phyloP scores from a whole-genome alignment of 2,329 filamentous ascomycete species.

The Ceratocystis albifundus region DNA sequence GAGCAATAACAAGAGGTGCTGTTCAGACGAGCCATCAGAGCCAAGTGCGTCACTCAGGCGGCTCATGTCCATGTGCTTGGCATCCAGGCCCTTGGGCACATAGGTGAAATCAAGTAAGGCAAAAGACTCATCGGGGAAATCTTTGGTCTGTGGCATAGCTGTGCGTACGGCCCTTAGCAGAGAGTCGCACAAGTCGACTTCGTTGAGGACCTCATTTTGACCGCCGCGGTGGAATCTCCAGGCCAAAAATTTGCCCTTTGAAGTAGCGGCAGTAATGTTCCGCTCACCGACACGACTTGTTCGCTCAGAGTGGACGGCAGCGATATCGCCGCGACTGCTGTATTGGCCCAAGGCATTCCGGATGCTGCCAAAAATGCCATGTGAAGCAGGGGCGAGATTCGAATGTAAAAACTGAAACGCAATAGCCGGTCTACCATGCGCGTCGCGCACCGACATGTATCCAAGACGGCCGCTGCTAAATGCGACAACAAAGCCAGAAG shows the following conservation, averaged over 20 bases:
- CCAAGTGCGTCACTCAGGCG: constrained; percentile 41
- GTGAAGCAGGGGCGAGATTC: constrained; percentile 42
- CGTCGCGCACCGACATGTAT: constrained; percentile 74
- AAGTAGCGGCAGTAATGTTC: constrained; percentile 68
- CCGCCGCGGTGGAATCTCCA: constrained; percentile 88
- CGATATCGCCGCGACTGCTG: constrained; percentile 63
- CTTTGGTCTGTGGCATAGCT: constrained; percentile 38
- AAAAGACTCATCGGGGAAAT: constrained; percentile 47
- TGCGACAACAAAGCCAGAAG: constrained; percentile 71
- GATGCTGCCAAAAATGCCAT: constrained; percentile 70
- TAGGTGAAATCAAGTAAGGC: constrained; percentile 73
- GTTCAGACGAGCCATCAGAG: constrained; percentile 41
- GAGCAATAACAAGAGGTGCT: constrained; percentile 51
- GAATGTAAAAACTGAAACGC: constrained; percentile 64
- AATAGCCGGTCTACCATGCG: constrained; percentile 73
- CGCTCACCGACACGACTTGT: constrained; percentile 68
- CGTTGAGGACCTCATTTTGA: constrained; percentile 61
- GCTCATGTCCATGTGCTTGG: constrained; percentile 40
- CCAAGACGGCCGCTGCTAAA: constrained; percentile 79
- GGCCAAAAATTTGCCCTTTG: constrained; percentile 63
- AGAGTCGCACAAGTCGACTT: constrained; percentile 56
- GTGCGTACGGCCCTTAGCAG: constrained; percentile 52
- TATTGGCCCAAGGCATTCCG: constrained; percentile 62
- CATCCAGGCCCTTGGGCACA: constrained; percentile 42
- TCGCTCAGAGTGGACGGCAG: constrained; percentile 63